A percentile compares a stretch with the other conserved stretches of the same genome.
These are phyloP conservation scores for Clarireedia hainanense DNA, from an alignment of 2,329 filamentous ascomycete genomes.

Conservation along the genomic window DNA sequence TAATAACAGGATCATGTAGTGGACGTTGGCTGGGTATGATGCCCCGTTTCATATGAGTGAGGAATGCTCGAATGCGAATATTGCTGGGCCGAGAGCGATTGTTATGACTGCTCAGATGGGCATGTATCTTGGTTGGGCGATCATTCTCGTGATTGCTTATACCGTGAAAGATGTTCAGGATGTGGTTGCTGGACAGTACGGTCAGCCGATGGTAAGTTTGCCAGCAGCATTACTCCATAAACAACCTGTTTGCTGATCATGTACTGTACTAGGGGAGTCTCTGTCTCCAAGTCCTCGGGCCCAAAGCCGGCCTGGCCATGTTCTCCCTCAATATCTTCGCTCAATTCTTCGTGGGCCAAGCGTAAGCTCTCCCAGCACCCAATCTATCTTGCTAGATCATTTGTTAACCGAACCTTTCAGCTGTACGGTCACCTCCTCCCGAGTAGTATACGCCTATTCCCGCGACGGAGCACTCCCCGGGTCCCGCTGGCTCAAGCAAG, in stretches of 20 bases:
- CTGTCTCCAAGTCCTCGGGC: constrained; percentile 55
- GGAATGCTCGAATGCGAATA: constrained; percentile 60
- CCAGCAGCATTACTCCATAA: background rate
- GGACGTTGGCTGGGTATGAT: constrained; percentile 50
- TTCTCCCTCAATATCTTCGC: constrained; percentile 60
- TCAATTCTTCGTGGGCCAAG: constrained; percentile 65
- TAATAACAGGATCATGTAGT: background rate
- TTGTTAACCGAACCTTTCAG: background rate
- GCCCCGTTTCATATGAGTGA: constrained; percentile 56
- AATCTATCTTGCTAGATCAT: fast-evolving
- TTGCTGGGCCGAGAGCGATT: constrained; percentile 57
- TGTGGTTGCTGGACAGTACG: constrained; percentile 52
- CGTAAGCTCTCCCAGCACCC: constrained; percentile 31
- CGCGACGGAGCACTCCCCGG: constrained; percentile 63
- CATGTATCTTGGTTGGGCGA: constrained; percentile 53
- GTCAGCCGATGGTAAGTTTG: constrained; percentile 56
- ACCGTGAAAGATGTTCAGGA: constrained; percentile 56
- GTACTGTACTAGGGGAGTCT: constrained; percentile 35
- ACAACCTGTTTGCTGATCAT: constrained; percentile 19
- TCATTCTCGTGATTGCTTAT: constrained; percentile 58
- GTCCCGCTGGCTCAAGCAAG: constrained; percentile 48
- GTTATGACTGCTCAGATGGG: constrained; percentile 53
- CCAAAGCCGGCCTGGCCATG: constrained; percentile 52
- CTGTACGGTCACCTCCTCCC: constrained; percentile 45
- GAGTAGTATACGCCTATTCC: constrained; percentile 66